Evolutionary conservation across 768 basidiomycete genomes (phyloP).

Genomic region (Trametes elegans): DNA sequence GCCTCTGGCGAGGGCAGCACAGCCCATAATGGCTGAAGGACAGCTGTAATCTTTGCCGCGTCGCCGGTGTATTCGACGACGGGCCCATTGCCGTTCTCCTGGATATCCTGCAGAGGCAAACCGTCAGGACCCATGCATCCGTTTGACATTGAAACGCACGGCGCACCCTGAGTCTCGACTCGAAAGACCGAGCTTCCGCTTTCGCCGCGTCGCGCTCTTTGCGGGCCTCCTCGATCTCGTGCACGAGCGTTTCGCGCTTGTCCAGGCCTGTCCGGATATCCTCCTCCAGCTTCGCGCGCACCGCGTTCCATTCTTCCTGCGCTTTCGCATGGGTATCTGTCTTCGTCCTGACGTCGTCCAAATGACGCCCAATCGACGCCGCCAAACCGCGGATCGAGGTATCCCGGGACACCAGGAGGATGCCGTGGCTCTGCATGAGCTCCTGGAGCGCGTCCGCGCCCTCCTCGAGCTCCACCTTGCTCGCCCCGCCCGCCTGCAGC

Average conservation of each 20-base stretch:
- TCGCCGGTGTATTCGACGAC: conserved; percentile 38
- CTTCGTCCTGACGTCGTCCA: conserved; percentile 26
- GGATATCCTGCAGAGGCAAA: conserved; percentile 1
- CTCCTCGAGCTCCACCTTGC: conserved; percentile 43
- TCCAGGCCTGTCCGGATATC: conserved; percentile 19
- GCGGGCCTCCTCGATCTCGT: conserved; percentile 23
- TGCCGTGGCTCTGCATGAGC: conserved; percentile 55
- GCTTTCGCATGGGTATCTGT: conserved; percentile 17
- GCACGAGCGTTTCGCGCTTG: conserved; percentile 22
- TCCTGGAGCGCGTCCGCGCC: conserved; percentile 45
- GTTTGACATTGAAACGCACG: not conserved
- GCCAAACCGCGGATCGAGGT: conserved; percentile 26
- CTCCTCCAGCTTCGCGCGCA: conserved; percentile 21
- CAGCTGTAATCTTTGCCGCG: conserved; percentile 52
- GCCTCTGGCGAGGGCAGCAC: conserved; percentile 83
- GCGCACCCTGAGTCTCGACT: conserved; percentile 48
- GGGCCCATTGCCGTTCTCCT: conserved; percentile 17
- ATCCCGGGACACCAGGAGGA: conserved; percentile 44
- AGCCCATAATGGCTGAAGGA: conserved; percentile 75
- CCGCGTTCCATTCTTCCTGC: conserved; percentile 24
- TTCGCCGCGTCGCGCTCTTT: conserved; percentile 27
- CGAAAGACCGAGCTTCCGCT: conserved; percentile 29
- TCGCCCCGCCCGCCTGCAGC: conserved; percentile 39
- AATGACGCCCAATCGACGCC: conserved; percentile 28
- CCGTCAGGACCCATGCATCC: not conserved